phyloP scores from a whole-genome alignment of 73 alveolate genomes.

The Paraurostyla sp. region DNA sequence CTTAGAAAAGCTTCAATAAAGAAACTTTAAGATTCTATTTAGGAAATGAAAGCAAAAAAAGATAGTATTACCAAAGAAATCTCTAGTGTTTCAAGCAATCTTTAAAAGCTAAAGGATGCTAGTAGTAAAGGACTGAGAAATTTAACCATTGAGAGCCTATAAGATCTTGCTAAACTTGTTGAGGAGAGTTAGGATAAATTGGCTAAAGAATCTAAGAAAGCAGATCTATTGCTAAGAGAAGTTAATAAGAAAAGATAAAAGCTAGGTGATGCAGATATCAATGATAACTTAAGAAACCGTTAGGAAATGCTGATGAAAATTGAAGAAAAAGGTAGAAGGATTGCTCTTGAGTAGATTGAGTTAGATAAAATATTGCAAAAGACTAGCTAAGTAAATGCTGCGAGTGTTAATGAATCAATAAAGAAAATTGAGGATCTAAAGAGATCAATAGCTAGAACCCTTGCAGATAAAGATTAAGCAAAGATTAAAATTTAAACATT shows the following conservation, averaged over 20 bases:
- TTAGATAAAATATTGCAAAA: constrained; percentile 20
- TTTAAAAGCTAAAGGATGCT: constrained; percentile 20
- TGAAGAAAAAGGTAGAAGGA: background rate
- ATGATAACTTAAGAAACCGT: constrained; percentile 7
- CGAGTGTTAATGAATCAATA: background rate
- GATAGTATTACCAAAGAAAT: background rate
- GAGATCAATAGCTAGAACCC: background rate
- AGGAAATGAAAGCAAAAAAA: background rate
- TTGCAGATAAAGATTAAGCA: background rate
- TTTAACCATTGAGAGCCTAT: background rate
- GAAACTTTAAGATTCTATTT: constrained; percentile 3
- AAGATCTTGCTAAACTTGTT: constrained; percentile 13
- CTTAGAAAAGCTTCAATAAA: background rate
- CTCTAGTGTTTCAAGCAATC: background rate
- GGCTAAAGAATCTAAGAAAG: background rate
- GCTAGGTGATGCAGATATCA: constrained; percentile 48
- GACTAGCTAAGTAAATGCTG: background rate
- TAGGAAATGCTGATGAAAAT: background rate
- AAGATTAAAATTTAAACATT: background rate
- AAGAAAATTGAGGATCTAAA: background rate
- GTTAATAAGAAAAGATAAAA: constrained; percentile 30
- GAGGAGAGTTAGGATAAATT: constrained; percentile 3
- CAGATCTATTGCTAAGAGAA: constrained; percentile 17
- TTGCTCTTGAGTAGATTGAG: constrained; percentile 22
- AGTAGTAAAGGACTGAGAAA: background rate